Percentiles rank a stretch among this genome's conserved stretches.
Conservation (phyloP, 768 basidiomycete genomes). For the Leccinum obscurum region DNA sequence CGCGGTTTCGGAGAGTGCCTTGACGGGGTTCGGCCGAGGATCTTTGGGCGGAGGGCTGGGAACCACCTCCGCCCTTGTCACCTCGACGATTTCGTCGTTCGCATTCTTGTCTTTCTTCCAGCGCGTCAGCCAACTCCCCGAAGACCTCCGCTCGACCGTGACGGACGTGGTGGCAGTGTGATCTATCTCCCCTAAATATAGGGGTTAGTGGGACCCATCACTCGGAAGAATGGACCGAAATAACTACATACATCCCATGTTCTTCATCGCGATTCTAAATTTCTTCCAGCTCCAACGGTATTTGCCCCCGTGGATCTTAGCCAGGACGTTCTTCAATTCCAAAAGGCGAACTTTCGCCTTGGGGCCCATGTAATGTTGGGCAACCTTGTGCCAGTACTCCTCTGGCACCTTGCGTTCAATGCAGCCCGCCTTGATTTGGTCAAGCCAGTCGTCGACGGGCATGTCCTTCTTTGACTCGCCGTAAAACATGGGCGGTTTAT, state of each 20-base stretch:
- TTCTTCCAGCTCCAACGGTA: constrained; percentile 86
- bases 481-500: constrained; percentile 61
- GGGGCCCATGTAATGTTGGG: constrained; percentile 71
- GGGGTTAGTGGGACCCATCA: constrained; percentile 2
- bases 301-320: constrained; percentile 71
- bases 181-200: constrained; percentile 65
- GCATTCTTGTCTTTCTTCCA: constrained; percentile 41
- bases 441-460: constrained; percentile 72
- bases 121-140: constrained; percentile 51
- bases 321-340: constrained; percentile 73
- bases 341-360: constrained; percentile 64
- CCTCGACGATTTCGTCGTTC: constrained; percentile 38
- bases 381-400: constrained; percentile 83
- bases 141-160: constrained; percentile 50
- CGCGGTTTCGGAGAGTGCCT: constrained; percentile 34
- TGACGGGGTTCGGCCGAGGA: constrained; percentile 35
- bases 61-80: constrained; percentile 23
- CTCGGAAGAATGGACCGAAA: not conserved
- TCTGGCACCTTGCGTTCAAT: constrained; percentile 68
- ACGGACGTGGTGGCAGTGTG: constrained; percentile 56
- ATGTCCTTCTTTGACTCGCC: constrained; percentile 70
- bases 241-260: constrained; percentile 71
- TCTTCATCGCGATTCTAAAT: constrained; percentile 74
- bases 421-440: constrained; percentile 71
- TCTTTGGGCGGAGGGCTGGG: constrained; percentile 32